Base-by-base conservation (phyloP, 805 yeast species). In the Crinitomyces ghanaensis region DNA sequence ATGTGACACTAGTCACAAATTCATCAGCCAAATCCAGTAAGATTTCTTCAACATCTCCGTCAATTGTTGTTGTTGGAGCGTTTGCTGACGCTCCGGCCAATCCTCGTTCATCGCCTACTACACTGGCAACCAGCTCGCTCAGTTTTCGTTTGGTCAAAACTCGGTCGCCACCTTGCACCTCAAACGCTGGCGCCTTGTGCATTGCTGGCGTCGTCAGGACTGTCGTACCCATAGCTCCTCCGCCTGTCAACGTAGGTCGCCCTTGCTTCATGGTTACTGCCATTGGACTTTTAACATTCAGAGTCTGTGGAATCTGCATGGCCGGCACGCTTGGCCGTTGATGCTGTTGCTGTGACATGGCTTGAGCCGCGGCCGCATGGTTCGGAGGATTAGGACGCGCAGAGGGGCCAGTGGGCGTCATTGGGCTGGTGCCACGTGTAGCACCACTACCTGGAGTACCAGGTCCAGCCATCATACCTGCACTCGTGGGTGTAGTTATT, bases 21-120 rank as follows among this genome's bases (percentile, higher is more conserved):
- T 91, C 97, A 56, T 91, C 99, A 0, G 98, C 96, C 30, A 91
- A 61, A 55, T 91, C 98, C 28, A 91, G 63, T 22, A 91, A 60
- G 25, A 91, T 60, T 46, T 88, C 97, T 55, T 85, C 95, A 40
- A 86, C 68, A 56, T 91, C 96, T 18, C 96, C 97, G 55, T 88
- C 98, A 37, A 91, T 80, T 4, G 70, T 68, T 4, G 93, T 76
- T n/a, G n/a, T n/a, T n/a, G n/a, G n/a, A n/a, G n/a, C n/a, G n/a
- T n/a, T n/a, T n/a, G n/a, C n/a, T n/a, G n/a, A n/a, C n/a, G n/a
- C n/a, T n/a, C n/a, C n/a, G n/a, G n/a, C n/a, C n/a, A n/a, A n/a
- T 48, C 85, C 93, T 12, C 88, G 80, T 51, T 88, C 96, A 26
- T 94, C 95, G 15, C 65, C 65, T 12, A 53, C 48, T 1, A 60